A percentile compares a stretch with the other conserved stretches of the same genome.
Evolutionary conservation across 2,329 filamentous ascomycete species (phyloP).

Genomic region (Ceratocystis diversiconidia): DNA sequence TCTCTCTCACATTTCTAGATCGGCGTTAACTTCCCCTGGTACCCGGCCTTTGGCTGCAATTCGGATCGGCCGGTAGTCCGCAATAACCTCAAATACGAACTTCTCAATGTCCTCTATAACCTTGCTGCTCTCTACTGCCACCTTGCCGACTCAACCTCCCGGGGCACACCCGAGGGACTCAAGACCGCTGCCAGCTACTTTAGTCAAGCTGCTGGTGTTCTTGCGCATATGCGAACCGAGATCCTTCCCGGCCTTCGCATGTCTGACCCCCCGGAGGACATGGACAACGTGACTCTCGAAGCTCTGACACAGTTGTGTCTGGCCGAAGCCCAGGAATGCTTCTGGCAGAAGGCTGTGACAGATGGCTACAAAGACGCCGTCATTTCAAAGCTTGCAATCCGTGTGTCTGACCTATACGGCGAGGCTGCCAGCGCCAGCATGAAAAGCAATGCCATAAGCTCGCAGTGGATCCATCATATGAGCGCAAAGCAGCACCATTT

Average conservation of each 20-base stretch:
- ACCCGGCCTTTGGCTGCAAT: slow-evolving; percentile 83
- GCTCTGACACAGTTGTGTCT: slow-evolving; percentile 72
- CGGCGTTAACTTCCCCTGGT: slow-evolving; percentile 93
- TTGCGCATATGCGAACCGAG: slow-evolving; percentile 60
- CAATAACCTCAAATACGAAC: slow-evolving; percentile 63
- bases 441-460: slow-evolving; percentile 78
- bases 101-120: slow-evolving; percentile 87
- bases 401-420: slow-evolving; percentile 83
- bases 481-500: slow-evolving; percentile 96
- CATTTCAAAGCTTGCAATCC: slow-evolving; percentile 77
- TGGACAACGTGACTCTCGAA: slow-evolving; percentile 79
- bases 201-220: slow-evolving; percentile 70
- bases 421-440: slow-evolving; percentile 72
- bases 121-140: slow-evolving; percentile 88
- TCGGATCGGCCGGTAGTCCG: slow-evolving; percentile 54
- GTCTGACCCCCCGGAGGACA: slow-evolving; percentile 78
- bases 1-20: slow-evolving; percentile 40
- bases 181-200: slow-evolving; percentile 85
- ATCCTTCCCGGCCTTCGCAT: slow-evolving; percentile 71
- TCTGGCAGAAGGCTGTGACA: slow-evolving; percentile 94
- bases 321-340: slow-evolving; percentile 91
- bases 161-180: slow-evolving; percentile 64
- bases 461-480: slow-evolving; percentile 95
- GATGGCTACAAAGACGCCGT: slow-evolving; percentile 84
- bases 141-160: slow-evolving; percentile 67